Conservation (phyloP, 352 stramenopile genomes). For the Peronospora farinosa region DNA sequence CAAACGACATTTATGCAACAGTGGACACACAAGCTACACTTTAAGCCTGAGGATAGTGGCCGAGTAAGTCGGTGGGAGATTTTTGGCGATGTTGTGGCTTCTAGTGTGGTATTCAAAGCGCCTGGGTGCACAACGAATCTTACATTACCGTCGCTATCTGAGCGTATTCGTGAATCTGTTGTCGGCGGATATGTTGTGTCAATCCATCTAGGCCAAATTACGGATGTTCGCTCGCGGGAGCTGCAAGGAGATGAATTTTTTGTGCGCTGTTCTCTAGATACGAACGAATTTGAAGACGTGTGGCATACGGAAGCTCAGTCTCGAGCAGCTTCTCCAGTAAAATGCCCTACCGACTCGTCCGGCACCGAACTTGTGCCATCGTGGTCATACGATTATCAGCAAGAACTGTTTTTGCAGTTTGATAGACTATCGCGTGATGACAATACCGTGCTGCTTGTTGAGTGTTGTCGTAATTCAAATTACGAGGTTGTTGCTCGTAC, state of each 20-base stretch:
- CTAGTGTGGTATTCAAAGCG: conserved; percentile 77
- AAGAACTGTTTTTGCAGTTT: conserved; percentile 79
- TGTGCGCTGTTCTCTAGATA: conserved; percentile 78
- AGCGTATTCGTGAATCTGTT: conserved; percentile 80
- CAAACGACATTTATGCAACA: conserved; percentile 85
- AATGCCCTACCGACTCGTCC: conserved; percentile 16
- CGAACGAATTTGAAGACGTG: conserved; percentile 76
- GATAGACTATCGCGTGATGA: conserved; percentile 77
- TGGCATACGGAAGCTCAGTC: conserved; percentile 83
- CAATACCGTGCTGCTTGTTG: conserved; percentile 77
- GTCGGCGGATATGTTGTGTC: conserved; percentile 75
- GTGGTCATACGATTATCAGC: conserved; percentile 68
- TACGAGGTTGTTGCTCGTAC: conserved; percentile 76
- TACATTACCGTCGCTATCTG: conserved; percentile 66
- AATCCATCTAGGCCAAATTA: conserved; percentile 59
- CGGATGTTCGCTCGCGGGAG: conserved; percentile 55
- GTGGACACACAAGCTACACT: conserved; percentile 82
- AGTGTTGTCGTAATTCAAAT: conserved; percentile 69
- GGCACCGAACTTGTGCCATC: conserved; percentile 19
- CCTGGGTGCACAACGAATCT: conserved; percentile 75
- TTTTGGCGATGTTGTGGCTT: conserved; percentile 81
- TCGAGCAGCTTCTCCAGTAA: conserved; percentile 35
- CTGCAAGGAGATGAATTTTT: conserved; percentile 67
- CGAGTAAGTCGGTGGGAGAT: conserved; percentile 76
- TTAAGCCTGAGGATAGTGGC: conserved; percentile 40